Evolutionary conservation across 331 rosid genomes (phyloP).

Genomic region (Pyracantha coccinea): DNA sequence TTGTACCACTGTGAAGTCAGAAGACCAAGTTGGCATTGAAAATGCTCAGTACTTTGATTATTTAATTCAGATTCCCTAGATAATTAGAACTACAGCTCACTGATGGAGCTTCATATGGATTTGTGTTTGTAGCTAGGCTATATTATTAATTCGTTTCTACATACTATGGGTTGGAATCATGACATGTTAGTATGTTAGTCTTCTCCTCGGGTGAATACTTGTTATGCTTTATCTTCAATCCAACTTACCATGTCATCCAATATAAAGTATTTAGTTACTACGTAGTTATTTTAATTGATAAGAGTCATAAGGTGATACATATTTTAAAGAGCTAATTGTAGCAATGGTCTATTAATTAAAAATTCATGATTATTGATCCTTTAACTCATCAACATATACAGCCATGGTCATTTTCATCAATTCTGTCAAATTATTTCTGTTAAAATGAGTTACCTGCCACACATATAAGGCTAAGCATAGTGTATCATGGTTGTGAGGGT

Average conservation of each 20-base stretch:
- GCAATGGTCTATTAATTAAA: too few species aligned
- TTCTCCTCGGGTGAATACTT: not conserved
- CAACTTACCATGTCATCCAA: not conserved
- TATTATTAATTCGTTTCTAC: too few species aligned
- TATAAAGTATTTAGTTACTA: not conserved
- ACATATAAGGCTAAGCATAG: too few species aligned
- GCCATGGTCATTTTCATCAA: too few species aligned
- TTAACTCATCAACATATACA: too few species aligned
- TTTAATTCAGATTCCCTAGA: not conserved
- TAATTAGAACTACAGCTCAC: not conserved
- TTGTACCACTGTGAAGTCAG: not conserved
- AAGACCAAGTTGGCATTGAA: not conserved
- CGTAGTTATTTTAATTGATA: too few species aligned
- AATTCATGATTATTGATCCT: accelerated
- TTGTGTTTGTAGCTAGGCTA: too few species aligned
- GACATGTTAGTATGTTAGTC: not conserved
- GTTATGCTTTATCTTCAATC: not conserved
- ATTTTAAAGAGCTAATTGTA: too few species aligned
- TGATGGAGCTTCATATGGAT: not conserved
- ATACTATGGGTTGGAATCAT: not conserved
- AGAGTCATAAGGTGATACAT: too few species aligned
- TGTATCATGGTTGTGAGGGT: too few species aligned
- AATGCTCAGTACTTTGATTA: not conserved
- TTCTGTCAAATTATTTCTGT: too few species aligned
- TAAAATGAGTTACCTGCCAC: too few species aligned